phyloP scores from a whole-genome alignment of 2,329 filamentous ascomycete genomes.

The Penicillium rolfsii region DNA sequence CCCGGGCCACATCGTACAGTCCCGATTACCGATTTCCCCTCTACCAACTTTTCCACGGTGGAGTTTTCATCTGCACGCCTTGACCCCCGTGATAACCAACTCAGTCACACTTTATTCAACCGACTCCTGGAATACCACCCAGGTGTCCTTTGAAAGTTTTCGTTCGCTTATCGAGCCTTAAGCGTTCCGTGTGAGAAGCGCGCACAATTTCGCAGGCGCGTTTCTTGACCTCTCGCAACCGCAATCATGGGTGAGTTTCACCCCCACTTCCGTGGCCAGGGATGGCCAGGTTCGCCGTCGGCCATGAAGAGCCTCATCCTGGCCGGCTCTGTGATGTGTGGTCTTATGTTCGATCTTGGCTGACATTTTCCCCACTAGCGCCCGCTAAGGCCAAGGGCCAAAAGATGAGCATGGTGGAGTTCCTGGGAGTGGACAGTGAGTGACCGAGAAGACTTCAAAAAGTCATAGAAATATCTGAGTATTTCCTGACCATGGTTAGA shows the following conservation, averaged over 20 bases:
- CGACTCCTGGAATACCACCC: constrained; percentile 26
- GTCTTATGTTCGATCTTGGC: constrained; percentile 50
- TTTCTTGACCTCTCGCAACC: constrained; percentile 45
- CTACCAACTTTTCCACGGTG: constrained; percentile 33
- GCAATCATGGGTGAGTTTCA: constrained; percentile 63
- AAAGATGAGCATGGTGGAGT: constrained; percentile 97
- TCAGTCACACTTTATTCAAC: constrained; percentile 13
- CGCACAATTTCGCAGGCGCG: constrained; percentile 47
- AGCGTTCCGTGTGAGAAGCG: constrained; percentile 39
- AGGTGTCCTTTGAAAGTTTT: constrained; percentile 25
- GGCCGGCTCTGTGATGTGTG: constrained; percentile 6
- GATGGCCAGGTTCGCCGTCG: neutral
- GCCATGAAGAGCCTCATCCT: neutral
- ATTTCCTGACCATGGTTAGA: constrained; percentile 45
- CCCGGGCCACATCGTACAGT: constrained; percentile 36
- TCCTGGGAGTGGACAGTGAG: constrained; percentile 90
- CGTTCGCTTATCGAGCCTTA: constrained; percentile 6
- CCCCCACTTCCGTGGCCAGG: constrained; percentile 14
- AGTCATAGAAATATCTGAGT: constrained; percentile 10
- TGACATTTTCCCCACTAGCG: constrained; percentile 58
- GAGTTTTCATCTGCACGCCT: constrained; percentile 22
- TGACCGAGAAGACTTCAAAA: constrained; percentile 26
- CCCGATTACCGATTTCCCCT: constrained; percentile 32
- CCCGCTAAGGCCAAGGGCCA: constrained; percentile 90
- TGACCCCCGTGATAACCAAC: constrained; percentile 26